Evolutionary conservation across 2,329 filamentous ascomycete species (phyloP).

Genomic region (Mycosphaerella sp.): DNA sequence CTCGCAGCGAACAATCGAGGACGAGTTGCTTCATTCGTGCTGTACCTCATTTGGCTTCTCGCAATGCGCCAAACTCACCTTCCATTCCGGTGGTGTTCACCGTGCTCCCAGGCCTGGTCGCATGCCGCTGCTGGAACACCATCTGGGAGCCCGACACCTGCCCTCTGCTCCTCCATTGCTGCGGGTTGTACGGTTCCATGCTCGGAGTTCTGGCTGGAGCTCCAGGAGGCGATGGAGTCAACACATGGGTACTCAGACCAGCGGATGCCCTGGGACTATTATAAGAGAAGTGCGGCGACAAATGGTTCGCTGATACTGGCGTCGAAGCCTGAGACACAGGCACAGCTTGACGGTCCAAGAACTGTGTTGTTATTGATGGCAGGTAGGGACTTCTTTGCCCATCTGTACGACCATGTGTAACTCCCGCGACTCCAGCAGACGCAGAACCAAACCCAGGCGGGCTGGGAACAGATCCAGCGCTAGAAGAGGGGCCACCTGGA

Average conservation of each 20-base stretch:
- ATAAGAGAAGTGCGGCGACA: conserved; percentile 22
- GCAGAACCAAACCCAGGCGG: conserved; percentile 32
- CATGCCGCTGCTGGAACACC: conserved; percentile 30
- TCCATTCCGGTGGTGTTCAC: conserved; percentile 45
- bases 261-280: conserved; percentile 26
- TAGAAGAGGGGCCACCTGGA: conserved; percentile 20
- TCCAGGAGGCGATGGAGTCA: conserved; percentile 14
- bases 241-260: conserved; percentile 21
- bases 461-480: conserved; percentile 20
- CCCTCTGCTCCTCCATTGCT: conserved; percentile 43
- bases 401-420: conserved; percentile 12
- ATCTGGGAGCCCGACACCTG: conserved; percentile 36
- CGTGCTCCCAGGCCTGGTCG: conserved; percentile 30
- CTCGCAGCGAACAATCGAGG: not conserved
- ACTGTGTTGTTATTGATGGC: conserved; percentile 26
- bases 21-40: not conserved
- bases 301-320: conserved; percentile 36
- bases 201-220: conserved; percentile 27
- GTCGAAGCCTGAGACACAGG: conserved; percentile 34
- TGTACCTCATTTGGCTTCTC: conserved; percentile 12
- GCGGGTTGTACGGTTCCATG: conserved; percentile 45
- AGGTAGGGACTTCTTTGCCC: conserved; percentile 18
- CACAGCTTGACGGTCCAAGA: conserved; percentile 27
- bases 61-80: conserved; percentile 32
- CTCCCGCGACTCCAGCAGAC: conserved; percentile 33